phyloP scores from a whole-genome alignment of 257 asterid species.

The Solanum virginianum region DNA sequence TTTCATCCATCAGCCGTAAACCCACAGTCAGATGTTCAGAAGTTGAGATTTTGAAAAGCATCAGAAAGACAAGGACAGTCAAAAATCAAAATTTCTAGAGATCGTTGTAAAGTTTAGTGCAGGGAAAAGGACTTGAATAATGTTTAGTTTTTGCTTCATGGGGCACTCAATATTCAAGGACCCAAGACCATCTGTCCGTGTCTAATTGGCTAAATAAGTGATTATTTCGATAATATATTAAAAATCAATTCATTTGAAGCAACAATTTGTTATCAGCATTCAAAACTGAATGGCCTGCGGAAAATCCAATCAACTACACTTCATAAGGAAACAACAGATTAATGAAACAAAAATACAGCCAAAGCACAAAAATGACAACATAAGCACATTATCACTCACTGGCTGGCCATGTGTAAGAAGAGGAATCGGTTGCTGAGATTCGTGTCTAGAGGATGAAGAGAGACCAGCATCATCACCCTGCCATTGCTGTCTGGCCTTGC shows the following conservation, averaged over 20 bases:
- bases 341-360: background rate
- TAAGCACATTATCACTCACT: constrained; percentile 31
- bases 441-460: constrained; percentile 81
- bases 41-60: background rate
- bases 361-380: background rate
- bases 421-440: constrained; percentile 73
- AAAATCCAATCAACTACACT: background rate
- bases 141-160: background rate
- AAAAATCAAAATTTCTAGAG: background rate
- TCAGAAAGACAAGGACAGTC: background rate
- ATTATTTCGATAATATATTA: background rate
- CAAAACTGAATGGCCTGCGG: background rate
- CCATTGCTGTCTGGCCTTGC: constrained; percentile 72
- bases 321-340: background rate
- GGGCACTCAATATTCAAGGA: background rate
- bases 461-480: constrained; percentile 67
- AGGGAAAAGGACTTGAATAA: background rate
- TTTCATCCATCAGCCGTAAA: background rate
- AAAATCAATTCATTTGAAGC: background rate
- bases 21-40: background rate
- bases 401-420: constrained; percentile 79
- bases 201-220: background rate
- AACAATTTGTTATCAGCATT: background rate
- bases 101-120: background rate
- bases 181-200: background rate